phyloP scores from a whole-genome alignment of 1,284 basidiomycete species.

The Phylloboletellus chloephorus region DNA sequence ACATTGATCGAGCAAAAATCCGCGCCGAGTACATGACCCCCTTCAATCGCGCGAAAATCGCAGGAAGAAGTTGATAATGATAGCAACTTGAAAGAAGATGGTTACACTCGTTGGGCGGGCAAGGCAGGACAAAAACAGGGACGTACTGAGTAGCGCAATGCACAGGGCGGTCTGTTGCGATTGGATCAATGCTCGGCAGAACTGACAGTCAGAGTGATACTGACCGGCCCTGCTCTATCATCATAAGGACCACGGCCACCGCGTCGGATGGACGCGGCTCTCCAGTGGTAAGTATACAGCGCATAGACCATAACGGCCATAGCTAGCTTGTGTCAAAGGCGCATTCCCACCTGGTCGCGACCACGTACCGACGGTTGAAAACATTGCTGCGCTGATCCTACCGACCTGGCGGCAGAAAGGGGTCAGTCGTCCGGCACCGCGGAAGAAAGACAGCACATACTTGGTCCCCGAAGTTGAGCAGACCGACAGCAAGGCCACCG shows the following conservation, averaged over 20 bases:
- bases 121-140: background rate
- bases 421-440: conserved; percentile 2
- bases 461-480: conserved; percentile 95
- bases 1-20: conserved; percentile 16
- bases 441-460: conserved; percentile 36
- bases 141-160: conserved; percentile 74
- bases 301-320: conserved; percentile 98
- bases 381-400: conserved; percentile 89
- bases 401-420: conserved; percentile 56
- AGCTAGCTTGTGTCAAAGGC: conserved; percentile 45
- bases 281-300: conserved; percentile 93
- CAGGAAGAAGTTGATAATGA: conserved; percentile 86
- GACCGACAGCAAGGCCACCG: conserved; percentile 90
- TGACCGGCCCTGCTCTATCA: conserved; percentile 83
- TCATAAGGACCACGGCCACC: conserved; percentile 95
- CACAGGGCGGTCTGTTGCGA: conserved; percentile 74
- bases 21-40: background rate
- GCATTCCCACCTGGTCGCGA: conserved; percentile 1
- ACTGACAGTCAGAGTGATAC: conserved; percentile 28
- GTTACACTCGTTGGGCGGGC: conserved; percentile 1
- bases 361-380: conserved; percentile 79
- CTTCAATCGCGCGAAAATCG: conserved; percentile 51
- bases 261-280: conserved; percentile 87
- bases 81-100: conserved; percentile 56
- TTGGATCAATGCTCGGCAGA: conserved; percentile 9